phyloP scores from a whole-genome alignment of 2,329 filamentous ascomycete genomes.

The Onygena corvina region DNA sequence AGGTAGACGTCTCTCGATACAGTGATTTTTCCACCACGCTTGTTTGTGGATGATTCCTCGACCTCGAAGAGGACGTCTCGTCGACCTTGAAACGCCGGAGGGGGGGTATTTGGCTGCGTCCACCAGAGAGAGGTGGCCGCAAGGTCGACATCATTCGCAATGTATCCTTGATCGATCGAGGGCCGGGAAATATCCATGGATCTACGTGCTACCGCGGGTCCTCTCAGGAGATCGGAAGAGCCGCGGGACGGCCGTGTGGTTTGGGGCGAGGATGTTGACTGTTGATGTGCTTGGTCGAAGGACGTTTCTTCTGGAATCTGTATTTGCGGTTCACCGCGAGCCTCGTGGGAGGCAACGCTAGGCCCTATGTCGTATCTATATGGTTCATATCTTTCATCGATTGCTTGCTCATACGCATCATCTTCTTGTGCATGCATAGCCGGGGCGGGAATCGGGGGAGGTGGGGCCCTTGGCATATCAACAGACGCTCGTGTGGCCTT shows the following conservation, averaged over 20 bases:
- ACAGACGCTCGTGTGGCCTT: constrained; percentile 50
- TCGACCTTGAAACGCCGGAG: constrained; percentile 68
- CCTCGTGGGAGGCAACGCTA: constrained; percentile 21
- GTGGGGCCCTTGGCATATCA: constrained; percentile 58
- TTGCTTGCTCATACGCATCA: constrained; percentile 40
- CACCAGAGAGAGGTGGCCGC: constrained; percentile 69
- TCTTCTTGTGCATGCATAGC: constrained; percentile 19
- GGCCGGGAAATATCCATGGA: constrained; percentile 68
- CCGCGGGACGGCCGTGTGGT: constrained; percentile 36
- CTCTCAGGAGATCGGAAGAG: constrained; percentile 54
- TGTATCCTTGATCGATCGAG: constrained; percentile 65
- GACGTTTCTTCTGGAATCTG: background rate
- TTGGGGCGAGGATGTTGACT: constrained; percentile 28
- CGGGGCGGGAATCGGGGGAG: constrained; percentile 48
- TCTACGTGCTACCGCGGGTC: constrained; percentile 38
- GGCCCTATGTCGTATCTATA: constrained; percentile 37
- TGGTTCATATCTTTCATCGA: constrained; percentile 42
- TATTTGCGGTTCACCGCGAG: background rate
- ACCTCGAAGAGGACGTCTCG: constrained; percentile 73
- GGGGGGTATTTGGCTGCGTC: constrained; percentile 65
- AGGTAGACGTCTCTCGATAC: constrained; percentile 73
- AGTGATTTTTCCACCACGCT: constrained; percentile 56
- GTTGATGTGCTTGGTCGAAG: constrained; percentile 35
- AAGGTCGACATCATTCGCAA: constrained; percentile 78
- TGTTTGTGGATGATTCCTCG: constrained; percentile 61